Evolutionary conservation across 164 flowering plant genomes (phyloP).

Genomic region (Vitis cinerea): DNA sequence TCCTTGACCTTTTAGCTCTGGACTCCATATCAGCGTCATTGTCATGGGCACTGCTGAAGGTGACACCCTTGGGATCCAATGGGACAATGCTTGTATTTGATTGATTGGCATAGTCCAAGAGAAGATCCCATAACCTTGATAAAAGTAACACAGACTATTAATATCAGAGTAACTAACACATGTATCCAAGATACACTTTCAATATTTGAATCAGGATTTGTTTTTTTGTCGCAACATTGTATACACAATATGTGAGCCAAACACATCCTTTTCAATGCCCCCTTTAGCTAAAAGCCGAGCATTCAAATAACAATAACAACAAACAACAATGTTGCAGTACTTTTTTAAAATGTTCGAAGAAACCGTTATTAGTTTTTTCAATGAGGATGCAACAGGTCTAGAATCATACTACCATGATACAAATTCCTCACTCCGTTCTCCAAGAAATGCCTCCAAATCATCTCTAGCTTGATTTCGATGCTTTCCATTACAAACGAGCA

Average conservation of each 20-base stretch:
- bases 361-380: no score
- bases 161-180: background rate
- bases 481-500: constrained; percentile 50
- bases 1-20: constrained; percentile 6
- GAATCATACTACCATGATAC: constrained; percentile 37
- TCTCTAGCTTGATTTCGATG: constrained; percentile 37
- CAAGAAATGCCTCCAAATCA: constrained; percentile 52
- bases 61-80: constrained; percentile 6
- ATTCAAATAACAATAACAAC: no score
- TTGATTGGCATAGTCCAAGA: constrained; percentile 11
- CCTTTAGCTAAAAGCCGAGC: no score
- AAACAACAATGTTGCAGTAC: no score
- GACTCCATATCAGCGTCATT: constrained; percentile 5
- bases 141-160: background rate
- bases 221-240: no score
- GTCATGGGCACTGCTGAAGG: constrained; percentile 3
- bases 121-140: constrained; percentile 40
- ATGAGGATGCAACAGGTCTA: background rate
- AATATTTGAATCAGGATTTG: no score
- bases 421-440: constrained; percentile 37
- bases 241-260: no score
- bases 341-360: no score
- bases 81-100: background rate
- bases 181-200: no score
- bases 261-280: no score